Evolutionary conservation across 768 basidiomycete genomes (phyloP), one percentile per base, ranked within the genome.

Genomic region (Panaeolus cyanescens): DNA sequence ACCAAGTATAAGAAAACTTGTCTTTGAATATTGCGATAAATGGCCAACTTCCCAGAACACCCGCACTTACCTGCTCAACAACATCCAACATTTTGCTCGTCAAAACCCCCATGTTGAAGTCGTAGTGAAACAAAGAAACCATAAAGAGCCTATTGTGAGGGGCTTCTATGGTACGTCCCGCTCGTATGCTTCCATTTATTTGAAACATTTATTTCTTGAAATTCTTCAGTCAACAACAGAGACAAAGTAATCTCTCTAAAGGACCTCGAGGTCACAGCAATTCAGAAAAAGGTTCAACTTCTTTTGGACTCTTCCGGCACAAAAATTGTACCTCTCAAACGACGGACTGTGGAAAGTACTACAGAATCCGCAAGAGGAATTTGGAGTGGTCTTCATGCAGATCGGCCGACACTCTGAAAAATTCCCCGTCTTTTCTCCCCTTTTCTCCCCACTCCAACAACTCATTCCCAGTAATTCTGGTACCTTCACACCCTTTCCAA

Each of bases 221-320:
- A 17, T 31, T 56, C n/a, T 59, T 15, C 71, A 96, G 95, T 86
- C 67, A 96, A 95, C 74, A 84, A 87, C 73, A 84, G 92, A 58
- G 92, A 94, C 76, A 96, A 96, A 78, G 93, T 94, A 71, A 83
- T 96, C 54, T 84, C 90, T 55, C 80, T 96, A 45, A 89, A 91
- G 62, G 83, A 82, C 33, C 84, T 93, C 62, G 85, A 93, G 68
- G 87, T 89, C 61, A 87, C 82, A 53, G 87, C 84, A 22, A 87
- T 96, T 68, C 81, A 86, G 65, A 79, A 85, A 71, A 96, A 96
- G 75, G 84, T 94, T 59, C 80, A 91, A 64, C 85, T 96, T 30
- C 79, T 96, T 37, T 85, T 96, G 54, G 93, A 94, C 73, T 86
- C 94, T 32, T 94, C 92, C 5, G 95, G 95, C 22, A 85, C 89